A percentile compares a stretch with the other conserved stretches of the same genome.
Evolutionary conservation across 2,329 filamentous ascomycete species (phyloP).

Genomic region (Rhynchosporium secalis): DNA sequence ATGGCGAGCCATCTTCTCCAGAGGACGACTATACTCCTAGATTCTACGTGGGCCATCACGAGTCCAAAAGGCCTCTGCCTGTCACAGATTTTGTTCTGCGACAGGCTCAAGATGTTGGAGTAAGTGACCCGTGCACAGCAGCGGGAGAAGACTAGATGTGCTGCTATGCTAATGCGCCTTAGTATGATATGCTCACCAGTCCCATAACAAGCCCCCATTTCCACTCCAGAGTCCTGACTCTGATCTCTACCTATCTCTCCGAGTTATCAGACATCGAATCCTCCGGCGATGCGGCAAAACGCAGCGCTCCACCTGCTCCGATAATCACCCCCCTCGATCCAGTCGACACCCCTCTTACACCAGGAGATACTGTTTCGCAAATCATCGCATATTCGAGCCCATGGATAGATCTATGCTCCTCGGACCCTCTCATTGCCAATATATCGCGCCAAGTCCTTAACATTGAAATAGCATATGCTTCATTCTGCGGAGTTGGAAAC

Average conservation of each 20-base stretch:
- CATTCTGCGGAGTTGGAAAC: constrained; percentile 87
- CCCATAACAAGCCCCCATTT: constrained; percentile 77
- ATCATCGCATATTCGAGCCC: constrained; percentile 79
- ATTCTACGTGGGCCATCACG: constrained; percentile 75
- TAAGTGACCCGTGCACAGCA: constrained; percentile 46
- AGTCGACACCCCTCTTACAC: constrained; percentile 74
- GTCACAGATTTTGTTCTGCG: constrained; percentile 65
- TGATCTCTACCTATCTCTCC: constrained; percentile 55
- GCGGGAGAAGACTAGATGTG: constrained; percentile 15
- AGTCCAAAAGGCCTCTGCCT: constrained; percentile 60
- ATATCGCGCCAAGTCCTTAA: constrained; percentile 88
- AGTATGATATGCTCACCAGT: constrained; percentile 79
- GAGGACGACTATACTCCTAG: constrained; percentile 43
- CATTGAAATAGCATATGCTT: constrained; percentile 89
- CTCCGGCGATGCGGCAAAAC: constrained; percentile 41
- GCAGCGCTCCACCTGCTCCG: constrained; percentile 53
- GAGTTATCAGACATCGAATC: constrained; percentile 48
- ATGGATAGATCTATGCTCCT: constrained; percentile 88
- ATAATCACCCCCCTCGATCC: constrained; percentile 71
- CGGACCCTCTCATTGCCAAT: constrained; percentile 78
- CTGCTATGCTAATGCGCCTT: constrained; percentile 33
- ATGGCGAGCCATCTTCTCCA: constrained; percentile 27
- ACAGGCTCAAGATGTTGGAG: constrained; percentile 67
- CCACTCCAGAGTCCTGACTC: constrained; percentile 63
- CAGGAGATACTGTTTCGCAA: constrained; percentile 67